Percentiles rank a stretch among this genome's conserved stretches.
Conservation (phyloP, 225 moss, liverwort and hornwort species). For the Asterella californica region DNA sequence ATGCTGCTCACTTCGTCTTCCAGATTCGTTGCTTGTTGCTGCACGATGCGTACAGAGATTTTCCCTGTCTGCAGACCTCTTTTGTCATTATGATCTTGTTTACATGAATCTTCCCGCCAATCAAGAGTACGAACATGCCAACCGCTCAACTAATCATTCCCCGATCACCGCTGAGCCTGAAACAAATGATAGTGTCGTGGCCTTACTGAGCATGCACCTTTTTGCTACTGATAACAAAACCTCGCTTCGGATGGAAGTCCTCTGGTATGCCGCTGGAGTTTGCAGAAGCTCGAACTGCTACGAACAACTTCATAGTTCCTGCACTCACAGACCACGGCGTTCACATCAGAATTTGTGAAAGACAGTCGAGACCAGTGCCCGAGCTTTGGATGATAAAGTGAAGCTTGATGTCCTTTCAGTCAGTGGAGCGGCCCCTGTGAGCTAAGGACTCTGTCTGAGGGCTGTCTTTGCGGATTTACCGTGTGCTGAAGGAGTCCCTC, state of each 20-base stretch:
- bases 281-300: slow-evolving; percentile 26
- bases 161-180: neutral
- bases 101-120: no score
- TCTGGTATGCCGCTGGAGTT: neutral
- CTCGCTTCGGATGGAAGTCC: slow-evolving; percentile 20
- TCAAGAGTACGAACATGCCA: no score
- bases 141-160: neutral
- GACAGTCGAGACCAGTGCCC: neutral
- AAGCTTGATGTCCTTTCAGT: neutral
- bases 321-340: neutral
- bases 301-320: slow-evolving; percentile 25
- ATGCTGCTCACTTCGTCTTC: slow-evolving; percentile 25
- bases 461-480: neutral
- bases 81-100: neutral
- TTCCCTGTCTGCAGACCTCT: slow-evolving; percentile 2
- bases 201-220: neutral
- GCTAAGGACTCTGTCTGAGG: neutral
- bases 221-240: slow-evolving; percentile 9
- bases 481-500: slow-evolving; percentile 10
- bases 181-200: neutral
- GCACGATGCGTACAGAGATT: slow-evolving; percentile 7
- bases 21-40: slow-evolving; percentile 6
- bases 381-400: neutral
- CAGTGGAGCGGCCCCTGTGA: neutral
- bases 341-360: neutral